Percentiles rank a stretch among this genome's conserved stretches.
Evolutionary conservation across 768 basidiomycete species (phyloP).

Genomic region (Leccinellum rugosiceps): DNA sequence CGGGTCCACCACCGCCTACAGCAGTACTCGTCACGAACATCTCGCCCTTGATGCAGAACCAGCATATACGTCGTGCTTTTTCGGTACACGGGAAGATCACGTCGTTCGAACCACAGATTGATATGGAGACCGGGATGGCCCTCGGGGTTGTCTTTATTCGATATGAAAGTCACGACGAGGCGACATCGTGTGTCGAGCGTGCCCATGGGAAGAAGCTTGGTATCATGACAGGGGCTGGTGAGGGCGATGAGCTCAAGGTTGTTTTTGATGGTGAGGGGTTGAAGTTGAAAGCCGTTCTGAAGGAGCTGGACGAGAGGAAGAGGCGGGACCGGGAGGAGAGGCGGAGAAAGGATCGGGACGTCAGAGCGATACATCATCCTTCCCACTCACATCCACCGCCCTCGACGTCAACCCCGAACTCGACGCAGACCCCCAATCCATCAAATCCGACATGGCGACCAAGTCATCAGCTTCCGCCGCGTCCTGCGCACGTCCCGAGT

Average conservation of each 20-base stretch:
- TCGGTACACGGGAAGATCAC: slow-evolving; percentile 55
- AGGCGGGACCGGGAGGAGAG: slow-evolving; percentile 47
- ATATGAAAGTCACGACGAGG: slow-evolving; percentile 64
- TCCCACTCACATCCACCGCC: slow-evolving; percentile 10
- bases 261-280: slow-evolving; percentile 77
- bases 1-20: slow-evolving; percentile 68
- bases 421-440: slow-evolving; percentile 23
- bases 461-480: slow-evolving; percentile 29
- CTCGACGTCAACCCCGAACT: slow-evolving; percentile 27
- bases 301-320: slow-evolving; percentile 54
- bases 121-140: slow-evolving; percentile 74
- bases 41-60: slow-evolving; percentile 65
- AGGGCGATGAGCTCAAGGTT: slow-evolving; percentile 66
- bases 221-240: slow-evolving; percentile 38
- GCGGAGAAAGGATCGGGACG: slow-evolving; percentile 39
- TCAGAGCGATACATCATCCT: slow-evolving; percentile 15
- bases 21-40: slow-evolving; percentile 72
- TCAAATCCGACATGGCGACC: slow-evolving; percentile 21
- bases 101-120: slow-evolving; percentile 74
- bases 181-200: slow-evolving; percentile 58
- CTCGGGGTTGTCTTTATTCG: slow-evolving; percentile 80
- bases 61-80: slow-evolving; percentile 66
- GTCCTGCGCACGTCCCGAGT: slow-evolving; percentile 23
- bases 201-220: slow-evolving; percentile 66
- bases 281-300: slow-evolving; percentile 60